Percentiles rank a stretch among this genome's conserved stretches.
phyloP scores from a whole-genome alignment of 306 rosid genomes.

The Sicyos baderoa region DNA sequence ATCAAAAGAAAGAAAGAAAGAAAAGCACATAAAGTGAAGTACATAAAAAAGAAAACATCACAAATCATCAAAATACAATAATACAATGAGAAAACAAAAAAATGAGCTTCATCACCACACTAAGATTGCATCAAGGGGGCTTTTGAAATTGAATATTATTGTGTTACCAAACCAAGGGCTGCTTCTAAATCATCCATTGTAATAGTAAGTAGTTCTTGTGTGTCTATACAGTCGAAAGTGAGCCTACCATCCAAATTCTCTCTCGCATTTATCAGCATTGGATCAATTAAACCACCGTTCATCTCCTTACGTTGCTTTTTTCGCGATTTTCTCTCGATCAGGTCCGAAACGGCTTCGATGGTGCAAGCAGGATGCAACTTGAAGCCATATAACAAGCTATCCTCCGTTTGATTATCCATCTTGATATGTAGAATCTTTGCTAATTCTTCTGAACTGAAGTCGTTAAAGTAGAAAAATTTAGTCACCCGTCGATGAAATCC shows the following conservation, averaged over 20 bases:
- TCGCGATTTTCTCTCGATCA: slow-evolving; percentile 54
- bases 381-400: slow-evolving; percentile 72
- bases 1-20: no score
- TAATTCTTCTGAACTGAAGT: slow-evolving; percentile 66
- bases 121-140: no score
- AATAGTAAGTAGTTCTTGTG: slow-evolving; percentile 72
- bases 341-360: slow-evolving; percentile 43
- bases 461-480: slow-evolving; percentile 74
- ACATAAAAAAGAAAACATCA: no score
- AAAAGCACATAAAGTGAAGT: no score
- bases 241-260: slow-evolving; percentile 86
- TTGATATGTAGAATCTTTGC: slow-evolving; percentile 75
- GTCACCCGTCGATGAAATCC: slow-evolving; percentile 94
- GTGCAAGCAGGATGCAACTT: slow-evolving; percentile 64
- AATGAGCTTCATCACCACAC: no score
- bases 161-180: slow-evolving; percentile 32
- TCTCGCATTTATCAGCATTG: slow-evolving; percentile 76
- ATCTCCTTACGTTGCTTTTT: slow-evolving; percentile 72
- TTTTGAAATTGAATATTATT: not conserved
- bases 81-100: no score
- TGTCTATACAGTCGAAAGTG: slow-evolving; percentile 69
- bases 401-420: slow-evolving; percentile 58
- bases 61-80: no score
- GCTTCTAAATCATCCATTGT: slow-evolving; percentile 71
- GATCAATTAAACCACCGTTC: slow-evolving; percentile 80